Conservation (phyloP, 2,329 filamentous ascomycete species). For the Exophiala calicioides region DNA sequence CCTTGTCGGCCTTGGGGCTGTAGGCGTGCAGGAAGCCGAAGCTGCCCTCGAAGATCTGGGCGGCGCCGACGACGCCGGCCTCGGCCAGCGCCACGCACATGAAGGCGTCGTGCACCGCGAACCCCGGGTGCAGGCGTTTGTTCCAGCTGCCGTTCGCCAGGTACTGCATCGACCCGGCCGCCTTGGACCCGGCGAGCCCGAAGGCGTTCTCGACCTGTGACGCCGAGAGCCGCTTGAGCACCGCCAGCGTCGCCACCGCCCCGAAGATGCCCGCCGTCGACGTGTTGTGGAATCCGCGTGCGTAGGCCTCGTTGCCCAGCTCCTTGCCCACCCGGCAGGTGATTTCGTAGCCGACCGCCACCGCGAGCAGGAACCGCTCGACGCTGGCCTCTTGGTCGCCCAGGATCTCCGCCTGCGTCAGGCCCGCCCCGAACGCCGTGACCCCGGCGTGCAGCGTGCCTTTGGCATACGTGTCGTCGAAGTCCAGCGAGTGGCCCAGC, state of each 20-base stretch:
- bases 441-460: conserved; percentile 47
- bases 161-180: conserved; percentile 43
- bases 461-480: conserved; percentile 48
- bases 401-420: conserved; percentile 37
- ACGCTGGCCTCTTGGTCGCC: conserved; percentile 25
- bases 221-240: conserved; percentile 33
- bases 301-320: conserved; percentile 38
- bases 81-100: conserved; percentile 39
- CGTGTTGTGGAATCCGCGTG: conserved; percentile 43
- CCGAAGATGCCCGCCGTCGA: conserved; percentile 42
- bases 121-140: conserved; percentile 43
- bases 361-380: conserved; percentile 35
- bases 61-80: conserved; percentile 35
- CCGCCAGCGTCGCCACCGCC: conserved; percentile 36
- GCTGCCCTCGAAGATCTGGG: conserved; percentile 27
- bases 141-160: conserved; percentile 43
- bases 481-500: conserved; percentile 47
- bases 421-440: conserved; percentile 35
- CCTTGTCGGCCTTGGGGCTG: conserved; percentile 21
- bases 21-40: conserved; percentile 30
- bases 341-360: conserved; percentile 39
- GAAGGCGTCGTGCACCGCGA: conserved; percentile 43
- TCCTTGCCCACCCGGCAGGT: conserved; percentile 38
- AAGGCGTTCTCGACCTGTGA: conserved; percentile 37
- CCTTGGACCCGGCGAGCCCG: conserved; percentile 41